These are phyloP conservation scores for Fusarium xyrophilum DNA, from an alignment of 2,329 filamentous ascomycete genomes.

Conservation along the genomic window DNA sequence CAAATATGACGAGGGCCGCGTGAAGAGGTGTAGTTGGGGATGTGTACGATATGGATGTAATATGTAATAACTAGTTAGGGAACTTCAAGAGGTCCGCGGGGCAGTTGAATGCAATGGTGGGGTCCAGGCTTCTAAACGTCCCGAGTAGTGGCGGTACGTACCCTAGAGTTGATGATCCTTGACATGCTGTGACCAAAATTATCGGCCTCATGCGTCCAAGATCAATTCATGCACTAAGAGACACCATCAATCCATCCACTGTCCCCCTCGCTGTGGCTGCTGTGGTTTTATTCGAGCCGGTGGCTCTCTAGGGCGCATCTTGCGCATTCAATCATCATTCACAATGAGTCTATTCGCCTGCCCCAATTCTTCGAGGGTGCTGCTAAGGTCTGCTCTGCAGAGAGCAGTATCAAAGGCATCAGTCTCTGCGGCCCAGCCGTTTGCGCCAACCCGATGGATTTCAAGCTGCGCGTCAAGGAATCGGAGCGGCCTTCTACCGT, in stretches of 20 bases:
- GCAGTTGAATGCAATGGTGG: slow-evolving; percentile 29
- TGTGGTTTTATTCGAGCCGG: slow-evolving; percentile 30
- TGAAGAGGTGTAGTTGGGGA: not conserved
- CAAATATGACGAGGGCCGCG: not conserved
- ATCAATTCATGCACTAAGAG: slow-evolving; percentile 40
- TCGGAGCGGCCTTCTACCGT: slow-evolving; percentile 8
- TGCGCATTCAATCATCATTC: slow-evolving; percentile 31
- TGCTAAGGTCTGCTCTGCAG: slow-evolving; percentile 42
- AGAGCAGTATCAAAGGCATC: slow-evolving; percentile 32
- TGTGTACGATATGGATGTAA: not conserved
- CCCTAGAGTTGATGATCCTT: slow-evolving; percentile 12
- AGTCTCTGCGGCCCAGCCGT: slow-evolving; percentile 27
- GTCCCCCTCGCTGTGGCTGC: slow-evolving; percentile 15
- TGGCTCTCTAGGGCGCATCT: slow-evolving; percentile 36
- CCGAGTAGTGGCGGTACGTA: slow-evolving; percentile 29
- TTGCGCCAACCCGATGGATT: slow-evolving; percentile 36
- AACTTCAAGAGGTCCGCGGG: slow-evolving; percentile 18
- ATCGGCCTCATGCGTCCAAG: slow-evolving; percentile 32
- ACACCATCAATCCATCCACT: slow-evolving; percentile 32
- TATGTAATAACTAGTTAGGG: too few relatives aligned
- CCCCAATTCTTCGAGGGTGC: slow-evolving; percentile 42
- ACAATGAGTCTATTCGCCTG: slow-evolving; percentile 42
- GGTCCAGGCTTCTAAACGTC: slow-evolving; percentile 31
- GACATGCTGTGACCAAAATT: slow-evolving; percentile 30
- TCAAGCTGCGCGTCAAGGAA: slow-evolving; percentile 21